phyloP scores from a whole-genome alignment of 2,329 filamentous ascomycete species.

The Xylariaceae sp. region DNA sequence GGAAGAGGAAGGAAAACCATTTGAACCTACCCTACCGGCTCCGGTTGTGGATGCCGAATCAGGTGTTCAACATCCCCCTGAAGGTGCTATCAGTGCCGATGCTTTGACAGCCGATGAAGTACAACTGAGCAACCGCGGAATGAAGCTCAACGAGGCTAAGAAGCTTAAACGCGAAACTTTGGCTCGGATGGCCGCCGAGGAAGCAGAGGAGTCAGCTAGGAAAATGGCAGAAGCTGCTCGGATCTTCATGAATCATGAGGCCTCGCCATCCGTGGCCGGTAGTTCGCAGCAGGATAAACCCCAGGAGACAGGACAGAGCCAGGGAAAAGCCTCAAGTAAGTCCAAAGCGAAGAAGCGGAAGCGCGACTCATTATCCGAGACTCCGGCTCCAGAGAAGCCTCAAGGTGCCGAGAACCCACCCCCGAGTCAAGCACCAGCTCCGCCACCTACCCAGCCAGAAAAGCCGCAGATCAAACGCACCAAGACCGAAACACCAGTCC shows the following conservation, averaged over 20 bases:
- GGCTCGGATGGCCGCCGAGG: constrained; percentile 66
- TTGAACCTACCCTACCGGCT: constrained; percentile 56
- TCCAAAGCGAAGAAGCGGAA: constrained; percentile 53
- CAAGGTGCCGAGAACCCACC: constrained; percentile 34
- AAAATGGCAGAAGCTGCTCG: constrained; percentile 59
- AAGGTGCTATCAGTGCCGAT: constrained; percentile 66
- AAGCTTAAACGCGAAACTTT: constrained; percentile 73
- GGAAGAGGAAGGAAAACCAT: constrained; percentile 68
- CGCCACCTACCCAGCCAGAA: constrained; percentile 35
- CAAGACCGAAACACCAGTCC: constrained; percentile 65
- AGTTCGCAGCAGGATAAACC: constrained; percentile 42
- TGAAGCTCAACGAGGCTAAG: constrained; percentile 81
- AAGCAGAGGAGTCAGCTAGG: constrained; percentile 64
- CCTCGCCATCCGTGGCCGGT: constrained; percentile 43
- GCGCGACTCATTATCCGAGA: constrained; percentile 48
- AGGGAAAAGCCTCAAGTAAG: constrained; percentile 37
- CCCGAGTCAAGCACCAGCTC: constrained; percentile 24
- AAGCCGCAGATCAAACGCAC: constrained; percentile 56
- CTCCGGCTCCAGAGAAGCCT: constrained; percentile 41
- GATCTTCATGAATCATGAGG: constrained; percentile 49
- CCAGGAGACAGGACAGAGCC: constrained; percentile 39
- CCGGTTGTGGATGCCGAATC: constrained; percentile 57
- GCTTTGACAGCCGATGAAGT: constrained; percentile 65
- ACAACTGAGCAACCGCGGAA: constrained; percentile 72
- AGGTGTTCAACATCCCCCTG: constrained; percentile 60